phyloP scores from a whole-genome alignment of 768 basidiomycete species.

The Daedaleopsis sinensis region DNA sequence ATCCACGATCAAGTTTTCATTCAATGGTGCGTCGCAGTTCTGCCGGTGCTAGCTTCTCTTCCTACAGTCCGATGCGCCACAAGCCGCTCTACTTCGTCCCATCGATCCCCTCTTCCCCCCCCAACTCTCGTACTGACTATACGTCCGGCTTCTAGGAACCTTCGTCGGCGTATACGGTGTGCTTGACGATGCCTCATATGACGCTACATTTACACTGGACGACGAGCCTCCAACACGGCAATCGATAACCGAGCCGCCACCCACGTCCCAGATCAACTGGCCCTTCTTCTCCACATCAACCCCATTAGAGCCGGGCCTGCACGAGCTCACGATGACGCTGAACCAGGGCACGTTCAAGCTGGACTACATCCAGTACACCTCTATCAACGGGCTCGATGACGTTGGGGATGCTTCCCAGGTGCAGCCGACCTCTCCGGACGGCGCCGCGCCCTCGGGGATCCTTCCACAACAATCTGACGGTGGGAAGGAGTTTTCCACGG shows the following conservation, averaged over 20 bases:
- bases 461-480: too few relatives aligned
- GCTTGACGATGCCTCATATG: conserved; percentile 1
- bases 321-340: conserved; percentile 16
- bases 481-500: not conserved
- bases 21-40: conserved; percentile 13
- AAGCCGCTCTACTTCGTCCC: too few relatives aligned
- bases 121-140: not conserved
- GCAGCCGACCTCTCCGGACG: not conserved
- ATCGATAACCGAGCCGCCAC: not conserved
- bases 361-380: conserved; percentile 18
- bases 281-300: conserved; percentile 18
- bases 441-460: not conserved
- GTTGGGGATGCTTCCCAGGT: conserved; percentile 1
- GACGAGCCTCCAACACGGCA: not conserved
- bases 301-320: conserved; percentile 7
- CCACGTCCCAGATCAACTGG: not conserved
- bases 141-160: conserved; percentile 9
- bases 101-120: not conserved
- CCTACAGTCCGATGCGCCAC: not conserved
- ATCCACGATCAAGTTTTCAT: conserved; percentile 16
- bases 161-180: conserved; percentile 20
- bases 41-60: not conserved
- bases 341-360: conserved; percentile 10
- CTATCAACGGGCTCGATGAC: not conserved
- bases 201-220: conserved; percentile 13